Conservation (phyloP, 2,329 filamentous ascomycete species). For the Paracoccidioides lutzii region DNA sequence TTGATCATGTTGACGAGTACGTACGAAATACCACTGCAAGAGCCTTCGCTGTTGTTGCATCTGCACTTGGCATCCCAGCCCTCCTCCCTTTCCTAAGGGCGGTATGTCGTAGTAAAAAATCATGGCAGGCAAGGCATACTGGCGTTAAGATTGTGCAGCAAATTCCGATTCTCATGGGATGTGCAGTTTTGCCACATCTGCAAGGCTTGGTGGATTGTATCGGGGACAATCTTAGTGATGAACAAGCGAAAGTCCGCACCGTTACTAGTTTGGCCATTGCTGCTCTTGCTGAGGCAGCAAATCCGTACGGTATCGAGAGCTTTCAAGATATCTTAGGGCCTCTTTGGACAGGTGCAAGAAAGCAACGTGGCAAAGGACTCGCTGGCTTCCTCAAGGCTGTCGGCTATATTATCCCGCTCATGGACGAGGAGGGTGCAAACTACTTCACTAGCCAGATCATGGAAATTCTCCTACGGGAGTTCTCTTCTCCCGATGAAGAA, state of each 20-base stretch:
- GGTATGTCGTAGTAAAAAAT: conserved; percentile 96
- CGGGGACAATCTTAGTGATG: conserved; percentile 86
- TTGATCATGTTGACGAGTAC: conserved; percentile 96
- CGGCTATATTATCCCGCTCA: conserved; percentile 93
- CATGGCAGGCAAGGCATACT: conserved; percentile 94
- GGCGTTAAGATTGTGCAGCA: conserved; percentile 99
- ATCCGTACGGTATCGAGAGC: conserved; percentile 97
- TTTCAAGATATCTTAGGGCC: conserved; percentile 97
- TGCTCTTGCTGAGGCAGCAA: conserved; percentile 86
- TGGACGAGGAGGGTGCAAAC: conserved; percentile 99
- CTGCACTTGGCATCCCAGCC: conserved; percentile 87
- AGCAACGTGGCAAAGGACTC: conserved; percentile 90
- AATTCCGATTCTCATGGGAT: conserved; percentile 97
- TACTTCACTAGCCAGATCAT: conserved; percentile 99
- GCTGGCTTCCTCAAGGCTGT: conserved; percentile 95
- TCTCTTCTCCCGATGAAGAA: conserved; percentile 92
- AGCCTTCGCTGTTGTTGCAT: conserved; percentile 94
- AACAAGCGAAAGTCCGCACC: conserved; percentile 94
- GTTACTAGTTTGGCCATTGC: conserved; percentile 92
- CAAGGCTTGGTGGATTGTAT: conserved; percentile 96
- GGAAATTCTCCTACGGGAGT: conserved; percentile 93
- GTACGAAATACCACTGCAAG: conserved; percentile 94
- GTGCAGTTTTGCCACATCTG: conserved; percentile 84
- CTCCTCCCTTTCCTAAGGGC: conserved; percentile 88
- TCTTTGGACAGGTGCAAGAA: conserved; percentile 88